A percentile compares a stretch with the other conserved stretches of the same genome.
Evolutionary conservation across 2,329 filamentous ascomycete species (phyloP).

Genomic region (Botrytis hyacinthi): DNA sequence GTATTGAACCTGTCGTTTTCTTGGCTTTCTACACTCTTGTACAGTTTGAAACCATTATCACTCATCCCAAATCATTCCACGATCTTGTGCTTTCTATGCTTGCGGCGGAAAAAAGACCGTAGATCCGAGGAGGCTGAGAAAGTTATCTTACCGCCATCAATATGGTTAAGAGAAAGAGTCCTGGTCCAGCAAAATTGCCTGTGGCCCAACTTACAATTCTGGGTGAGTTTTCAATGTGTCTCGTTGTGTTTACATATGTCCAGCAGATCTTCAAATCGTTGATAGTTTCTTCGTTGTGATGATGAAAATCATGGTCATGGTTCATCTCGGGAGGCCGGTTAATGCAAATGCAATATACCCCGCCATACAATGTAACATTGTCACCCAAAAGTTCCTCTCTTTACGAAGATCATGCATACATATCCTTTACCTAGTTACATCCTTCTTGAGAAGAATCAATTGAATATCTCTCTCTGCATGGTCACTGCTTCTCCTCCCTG

Average conservation of each 20-base stretch:
- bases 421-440: not conserved
- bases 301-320: not conserved
- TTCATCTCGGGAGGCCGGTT: not conserved
- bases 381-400: not conserved
- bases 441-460: not conserved
- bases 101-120: not conserved
- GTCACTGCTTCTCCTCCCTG: not conserved
- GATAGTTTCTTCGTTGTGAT: slow-evolving; percentile 17
- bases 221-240: slow-evolving; percentile 51
- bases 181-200: slow-evolving; percentile 61
- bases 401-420: not conserved
- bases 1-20: not conserved
- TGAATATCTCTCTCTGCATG: not conserved
- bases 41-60: too few species aligned
- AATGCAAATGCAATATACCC: not conserved
- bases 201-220: slow-evolving; percentile 74
- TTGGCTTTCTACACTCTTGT: not conserved
- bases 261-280: slow-evolving; percentile 20
- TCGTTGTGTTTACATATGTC: not conserved
- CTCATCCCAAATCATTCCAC: not conserved
- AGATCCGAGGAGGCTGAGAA: slow-evolving; percentile 2
- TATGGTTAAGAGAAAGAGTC: slow-evolving; percentile 32
- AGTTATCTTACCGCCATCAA: slow-evolving; percentile 10
- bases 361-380: not conserved
- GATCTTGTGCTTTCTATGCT: not conserved